phyloP scores from a whole-genome alignment of 2,329 filamentous ascomycete species.

The Fusarium drepaniforme region DNA sequence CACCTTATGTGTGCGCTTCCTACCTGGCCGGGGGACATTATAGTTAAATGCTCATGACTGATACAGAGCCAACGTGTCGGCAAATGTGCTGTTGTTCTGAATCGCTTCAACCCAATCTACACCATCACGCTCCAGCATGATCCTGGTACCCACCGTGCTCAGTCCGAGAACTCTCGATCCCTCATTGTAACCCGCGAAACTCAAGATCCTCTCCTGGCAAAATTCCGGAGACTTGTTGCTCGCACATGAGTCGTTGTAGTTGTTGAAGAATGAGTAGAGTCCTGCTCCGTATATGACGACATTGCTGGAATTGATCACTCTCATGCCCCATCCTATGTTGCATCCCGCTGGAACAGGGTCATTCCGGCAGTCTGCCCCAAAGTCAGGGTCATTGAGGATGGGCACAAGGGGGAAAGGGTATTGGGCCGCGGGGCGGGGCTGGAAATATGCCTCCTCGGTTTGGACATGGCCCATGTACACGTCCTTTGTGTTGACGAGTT shows the following conservation, averaged over 20 bases:
- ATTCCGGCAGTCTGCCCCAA: constrained; percentile 42
- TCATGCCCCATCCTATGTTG: constrained; percentile 73
- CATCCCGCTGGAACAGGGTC: constrained; percentile 62
- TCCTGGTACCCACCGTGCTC: constrained; percentile 45
- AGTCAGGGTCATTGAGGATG: constrained; percentile 48
- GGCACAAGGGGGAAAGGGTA: constrained; percentile 64
- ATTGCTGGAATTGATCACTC: constrained; percentile 67
- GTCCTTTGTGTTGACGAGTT: constrained; percentile 70
- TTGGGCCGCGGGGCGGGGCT: constrained; percentile 71
- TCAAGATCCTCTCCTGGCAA: constrained; percentile 61
- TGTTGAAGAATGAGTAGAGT: constrained; percentile 76
- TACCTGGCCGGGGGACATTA: constrained; percentile 16
- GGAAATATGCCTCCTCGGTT: constrained; percentile 79
- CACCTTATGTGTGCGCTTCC: constrained; percentile 1
- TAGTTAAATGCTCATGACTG: constrained; percentile 29
- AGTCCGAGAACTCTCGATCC: constrained; percentile 43
- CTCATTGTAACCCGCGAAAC: constrained; percentile 36
- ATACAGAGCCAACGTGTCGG: constrained; percentile 45
- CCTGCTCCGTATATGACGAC: constrained; percentile 73
- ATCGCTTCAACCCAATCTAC: constrained; percentile 35
- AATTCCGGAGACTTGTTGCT: constrained; percentile 53
- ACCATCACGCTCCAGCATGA: constrained; percentile 43
- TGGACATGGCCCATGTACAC: constrained; percentile 75
- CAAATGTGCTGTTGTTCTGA: constrained; percentile 47
- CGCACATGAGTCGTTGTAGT: constrained; percentile 67